Conservation (phyloP, 1,284 basidiomycete genomes). For the Leccinum griseonigrum region DNA sequence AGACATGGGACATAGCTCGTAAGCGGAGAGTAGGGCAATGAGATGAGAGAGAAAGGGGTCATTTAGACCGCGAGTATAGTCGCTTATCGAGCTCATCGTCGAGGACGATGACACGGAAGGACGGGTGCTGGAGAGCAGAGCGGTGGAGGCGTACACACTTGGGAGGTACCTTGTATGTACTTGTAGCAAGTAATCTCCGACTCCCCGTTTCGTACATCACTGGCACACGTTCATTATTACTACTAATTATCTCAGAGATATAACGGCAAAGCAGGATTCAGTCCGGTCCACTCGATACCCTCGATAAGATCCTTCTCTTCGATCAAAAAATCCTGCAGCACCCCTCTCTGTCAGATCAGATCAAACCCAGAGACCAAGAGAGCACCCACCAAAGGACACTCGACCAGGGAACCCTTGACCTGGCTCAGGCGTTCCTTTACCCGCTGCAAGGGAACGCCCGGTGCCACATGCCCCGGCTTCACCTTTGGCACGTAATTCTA, state of each 20-base stretch:
- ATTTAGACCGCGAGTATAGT: conserved; percentile 16
- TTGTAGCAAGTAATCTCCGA: neutral
- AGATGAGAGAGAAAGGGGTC: conserved; percentile 50
- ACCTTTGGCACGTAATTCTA: conserved; percentile 72
- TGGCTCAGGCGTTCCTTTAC: conserved; percentile 73
- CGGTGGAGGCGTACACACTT: neutral
- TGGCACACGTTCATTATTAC: neutral
- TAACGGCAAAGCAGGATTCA: conserved; percentile 75
- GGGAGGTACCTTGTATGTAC: too few relatives aligned
- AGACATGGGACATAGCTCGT: conserved; percentile 47
- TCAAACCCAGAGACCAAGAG: conserved; percentile 4
- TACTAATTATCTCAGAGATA: conserved; percentile 51
- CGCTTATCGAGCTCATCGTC: conserved; percentile 32
- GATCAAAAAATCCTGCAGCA: conserved; percentile 71
- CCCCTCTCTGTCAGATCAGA: conserved; percentile 11
- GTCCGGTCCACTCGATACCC: conserved; percentile 66
- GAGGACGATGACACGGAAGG: conserved; percentile 12
- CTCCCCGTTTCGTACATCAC: neutral
- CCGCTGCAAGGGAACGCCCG: conserved; percentile 57
- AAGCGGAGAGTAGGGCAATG: conserved; percentile 49
- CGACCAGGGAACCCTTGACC: conserved; percentile 74
- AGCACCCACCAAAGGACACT: conserved; percentile 61
- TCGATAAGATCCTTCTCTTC: conserved; percentile 73
- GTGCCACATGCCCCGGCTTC: conserved; percentile 80
- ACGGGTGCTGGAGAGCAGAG: neutral